These are phyloP conservation scores for Marasmius fiardii DNA, from an alignment of 1,284 basidiomycete genomes.

Conservation along the genomic window DNA sequence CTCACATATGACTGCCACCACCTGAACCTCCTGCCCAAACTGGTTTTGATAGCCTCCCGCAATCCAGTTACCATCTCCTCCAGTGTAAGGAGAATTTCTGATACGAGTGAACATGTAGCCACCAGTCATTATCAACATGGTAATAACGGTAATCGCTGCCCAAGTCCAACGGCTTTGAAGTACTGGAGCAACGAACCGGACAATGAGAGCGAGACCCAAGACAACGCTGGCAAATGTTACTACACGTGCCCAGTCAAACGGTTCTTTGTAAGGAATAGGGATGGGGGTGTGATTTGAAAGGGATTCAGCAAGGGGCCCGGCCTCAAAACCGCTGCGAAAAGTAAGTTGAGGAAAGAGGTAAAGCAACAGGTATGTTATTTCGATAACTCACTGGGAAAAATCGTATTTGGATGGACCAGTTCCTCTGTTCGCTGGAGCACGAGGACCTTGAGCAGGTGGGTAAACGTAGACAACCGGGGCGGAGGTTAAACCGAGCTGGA, in stretches of 20 bases:
- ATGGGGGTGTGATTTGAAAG: conserved; percentile 71
- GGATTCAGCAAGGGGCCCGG: conserved; percentile 73
- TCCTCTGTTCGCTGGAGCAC: conserved; percentile 49
- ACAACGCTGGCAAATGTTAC: conserved; percentile 39
- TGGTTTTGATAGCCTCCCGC: conserved; percentile 89
- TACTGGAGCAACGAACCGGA: conserved; percentile 67
- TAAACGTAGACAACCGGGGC: conserved; percentile 84
- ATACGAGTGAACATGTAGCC: conserved; percentile 99
- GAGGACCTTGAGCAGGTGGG: conserved; percentile 69
- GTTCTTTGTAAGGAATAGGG: conserved; percentile 70
- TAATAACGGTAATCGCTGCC: conserved; percentile 62
- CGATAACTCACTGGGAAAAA: conserved; percentile 59
- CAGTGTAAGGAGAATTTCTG: conserved; percentile 74
- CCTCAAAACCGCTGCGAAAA: conserved; percentile 69
- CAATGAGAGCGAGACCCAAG: conserved; percentile 42
- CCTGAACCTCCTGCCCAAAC: conserved; percentile 90
- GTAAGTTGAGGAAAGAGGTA: conserved; percentile 1
- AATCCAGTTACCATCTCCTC: conserved; percentile 73
- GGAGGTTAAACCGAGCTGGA: conserved; percentile 62
- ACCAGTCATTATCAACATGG: conserved; percentile 80
- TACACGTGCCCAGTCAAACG: conserved; percentile 65
- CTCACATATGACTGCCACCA: conserved; percentile 86
- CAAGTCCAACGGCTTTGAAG: conserved; percentile 80
- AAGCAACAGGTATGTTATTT: conserved; percentile 4
- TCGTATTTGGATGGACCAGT: conserved; percentile 69